Percentiles rank a stretch among this genome's conserved stretches.
Conservation (phyloP, 1,284 basidiomycete genomes). For the Sutorius eximius region DNA sequence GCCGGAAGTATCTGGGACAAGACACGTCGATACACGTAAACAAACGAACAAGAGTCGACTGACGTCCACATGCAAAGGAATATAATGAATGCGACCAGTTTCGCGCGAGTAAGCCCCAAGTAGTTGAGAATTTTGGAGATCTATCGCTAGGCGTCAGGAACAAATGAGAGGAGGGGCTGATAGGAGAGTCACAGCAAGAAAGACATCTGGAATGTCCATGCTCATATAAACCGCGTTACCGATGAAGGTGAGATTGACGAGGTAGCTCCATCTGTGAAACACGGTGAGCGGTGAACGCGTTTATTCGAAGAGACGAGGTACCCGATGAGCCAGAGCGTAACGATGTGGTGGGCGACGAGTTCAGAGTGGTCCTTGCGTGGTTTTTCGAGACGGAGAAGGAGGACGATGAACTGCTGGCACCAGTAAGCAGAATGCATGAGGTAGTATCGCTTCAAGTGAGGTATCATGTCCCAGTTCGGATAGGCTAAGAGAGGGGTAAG, state of each 20-base stretch:
- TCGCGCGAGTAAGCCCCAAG: conserved; percentile 64
- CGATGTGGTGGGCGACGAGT: conserved; percentile 85
- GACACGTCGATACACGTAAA: background rate
- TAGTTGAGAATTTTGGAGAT: conserved; percentile 88
- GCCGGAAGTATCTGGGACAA: conserved; percentile 83
- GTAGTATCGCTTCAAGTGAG: conserved; percentile 89
- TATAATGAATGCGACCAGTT: conserved; percentile 63
- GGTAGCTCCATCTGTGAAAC: conserved; percentile 78
- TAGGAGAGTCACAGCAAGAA: conserved; percentile 69
- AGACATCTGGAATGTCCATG: conserved; percentile 95
- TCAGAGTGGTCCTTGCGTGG: conserved; percentile 91
- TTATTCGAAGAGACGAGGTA: conserved; percentile 35
- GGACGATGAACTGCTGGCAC: conserved; percentile 90
- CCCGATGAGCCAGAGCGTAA: conserved; percentile 95
- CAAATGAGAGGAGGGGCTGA: background rate
- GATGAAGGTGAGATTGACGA: conserved; percentile 81
- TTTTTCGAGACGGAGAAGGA: conserved; percentile 86
- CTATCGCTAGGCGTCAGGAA: conserved; percentile 39
- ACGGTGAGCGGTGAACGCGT: conserved; percentile 9
- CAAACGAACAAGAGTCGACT: conserved; percentile 34
- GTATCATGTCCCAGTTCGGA: conserved; percentile 87
- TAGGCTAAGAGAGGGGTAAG: conserved; percentile 54
- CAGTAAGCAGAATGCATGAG: conserved; percentile 90
- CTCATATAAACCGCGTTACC: conserved; percentile 93
- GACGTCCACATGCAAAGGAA: conserved; percentile 85